Base-by-base conservation (phyloP, 306 rosid genomes). In the Astragalus membranaceus region DNA sequence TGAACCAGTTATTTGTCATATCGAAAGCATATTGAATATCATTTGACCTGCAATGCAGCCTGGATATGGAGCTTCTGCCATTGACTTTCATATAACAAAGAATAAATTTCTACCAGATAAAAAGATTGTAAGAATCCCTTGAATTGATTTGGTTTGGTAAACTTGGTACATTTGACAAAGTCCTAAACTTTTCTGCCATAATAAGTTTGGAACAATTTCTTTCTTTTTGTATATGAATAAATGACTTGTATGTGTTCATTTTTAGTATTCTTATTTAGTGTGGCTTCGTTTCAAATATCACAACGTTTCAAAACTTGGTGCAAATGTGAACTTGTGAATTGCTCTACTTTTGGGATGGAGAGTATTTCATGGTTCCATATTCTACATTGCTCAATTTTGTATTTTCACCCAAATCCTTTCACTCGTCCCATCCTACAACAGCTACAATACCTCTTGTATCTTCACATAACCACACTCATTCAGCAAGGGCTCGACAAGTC, bases 51-150 rank as follows among this genome's bases (percentile, higher is more conserved):
- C 56, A 33, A 64, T 79, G 78, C 86, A 91, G 99, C 88, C 97
- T 39, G 99, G 99, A 68, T 95, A 81, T 81, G 92, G 92, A 71
- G 83, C 85, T 17, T 82, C 59, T 37, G 42, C 79, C n/a, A 41
- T 73, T 65, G 99, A 91, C 83, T 87, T 95, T 69, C 87, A 83
- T 64, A 79, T 95, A 69, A 64, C 87, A 14, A 91, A 86, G 86
- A 67, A 57, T 43, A 61, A 73, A 1, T 41, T 15, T 80, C 77
- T 71, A 7, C 69, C 61, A 15, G 96, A 85, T 20, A 84, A 79
- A 81, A 80, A 84, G 81, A 79, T 89, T 81, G 99, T 95, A 91
- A 91, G 99, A 67, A 73, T 72, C 73, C 78, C 70, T 64, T 43
- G 59, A 61, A 30, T 68, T 64, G 50, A 58, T 26, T 54, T 75